A percentile compares a stretch with the other conserved stretches of the same genome.
phyloP scores from a whole-genome alignment of 1,284 basidiomycete genomes.

The Cryptococcus sp. region DNA sequence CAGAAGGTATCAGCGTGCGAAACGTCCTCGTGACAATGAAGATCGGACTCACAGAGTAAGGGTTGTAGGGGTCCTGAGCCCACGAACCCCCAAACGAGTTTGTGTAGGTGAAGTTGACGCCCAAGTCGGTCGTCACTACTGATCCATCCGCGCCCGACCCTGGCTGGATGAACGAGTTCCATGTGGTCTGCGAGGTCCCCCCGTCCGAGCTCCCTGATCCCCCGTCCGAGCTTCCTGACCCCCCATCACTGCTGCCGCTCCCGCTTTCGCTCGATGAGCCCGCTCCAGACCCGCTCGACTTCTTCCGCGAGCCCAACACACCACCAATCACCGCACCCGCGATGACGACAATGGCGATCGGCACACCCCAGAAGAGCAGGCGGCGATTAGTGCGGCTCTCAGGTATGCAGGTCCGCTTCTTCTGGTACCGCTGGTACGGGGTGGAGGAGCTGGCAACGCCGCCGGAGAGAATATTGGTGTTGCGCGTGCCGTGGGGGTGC shows the following conservation, averaged over 20 bases:
- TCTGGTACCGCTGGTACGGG: neutral
- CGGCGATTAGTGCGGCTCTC: slow-evolving; percentile 23
- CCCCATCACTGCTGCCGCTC: slow-evolving; percentile 1
- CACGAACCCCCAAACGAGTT: slow-evolving; percentile 78
- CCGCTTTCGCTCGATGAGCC: slow-evolving; percentile 1
- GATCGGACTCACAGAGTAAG: slow-evolving; percentile 51
- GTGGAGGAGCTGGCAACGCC: too few relatives aligned
- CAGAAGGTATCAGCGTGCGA: neutral
- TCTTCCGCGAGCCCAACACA: slow-evolving; percentile 21
- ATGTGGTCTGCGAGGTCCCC: neutral
- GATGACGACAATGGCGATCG: slow-evolving; percentile 31
- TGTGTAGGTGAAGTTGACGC: slow-evolving; percentile 64
- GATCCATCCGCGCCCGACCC: slow-evolving; percentile 30
- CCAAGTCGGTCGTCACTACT: slow-evolving; percentile 55
- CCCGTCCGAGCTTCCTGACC: slow-evolving; percentile 2
- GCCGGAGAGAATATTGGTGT: neutral
- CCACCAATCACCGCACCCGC: slow-evolving; percentile 38
- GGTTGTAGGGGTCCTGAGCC: slow-evolving; percentile 65
- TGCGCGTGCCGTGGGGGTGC: slow-evolving; percentile 7
- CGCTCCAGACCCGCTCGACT: slow-evolving; percentile 12
- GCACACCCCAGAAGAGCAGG: slow-evolving; percentile 38
- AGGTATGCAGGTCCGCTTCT: slow-evolving; percentile 14
- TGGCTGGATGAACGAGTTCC: slow-evolving; percentile 15
- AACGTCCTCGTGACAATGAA: neutral
- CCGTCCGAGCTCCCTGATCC: neutral